Conservation (phyloP, 352 stramenopile species). For the Globisporangium middletonii region DNA sequence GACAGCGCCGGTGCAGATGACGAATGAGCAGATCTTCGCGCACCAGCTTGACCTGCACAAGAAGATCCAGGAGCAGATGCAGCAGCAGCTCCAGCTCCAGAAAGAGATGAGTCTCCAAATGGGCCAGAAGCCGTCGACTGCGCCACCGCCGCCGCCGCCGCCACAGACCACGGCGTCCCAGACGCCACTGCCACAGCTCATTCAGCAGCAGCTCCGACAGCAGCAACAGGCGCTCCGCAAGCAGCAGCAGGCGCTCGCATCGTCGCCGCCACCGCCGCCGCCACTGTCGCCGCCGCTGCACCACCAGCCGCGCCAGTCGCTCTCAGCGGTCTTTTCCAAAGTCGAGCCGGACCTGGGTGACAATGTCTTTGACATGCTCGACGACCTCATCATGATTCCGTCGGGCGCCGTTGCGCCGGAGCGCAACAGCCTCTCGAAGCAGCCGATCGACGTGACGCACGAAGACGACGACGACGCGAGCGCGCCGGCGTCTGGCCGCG, state of each 20-base stretch:
- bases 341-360: conserved; percentile 77
- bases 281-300: conserved; percentile 20
- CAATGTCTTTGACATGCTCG: conserved; percentile 86
- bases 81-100: conserved; percentile 80
- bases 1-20: conserved; percentile 33
- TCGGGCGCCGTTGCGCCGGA: conserved; percentile 42
- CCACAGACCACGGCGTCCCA: not conserved
- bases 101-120: conserved; percentile 83
- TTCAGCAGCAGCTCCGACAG: conserved; percentile 10
- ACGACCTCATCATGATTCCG: conserved; percentile 84
- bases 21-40: conserved; percentile 68
- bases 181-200: not conserved
- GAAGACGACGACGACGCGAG: conserved; percentile 16
- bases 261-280: conserved; percentile 5
- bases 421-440: conserved; percentile 59
- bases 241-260: conserved; percentile 1
- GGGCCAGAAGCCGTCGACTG: conserved; percentile 16
- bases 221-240: conserved; percentile 5
- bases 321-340: conserved; percentile 57
- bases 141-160: not conserved
- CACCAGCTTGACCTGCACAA: conserved; percentile 80
- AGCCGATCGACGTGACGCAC: conserved; percentile 24
- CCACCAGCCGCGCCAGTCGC: conserved; percentile 26
- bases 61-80: conserved; percentile 85
- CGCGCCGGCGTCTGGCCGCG: conserved; percentile 28